Percentiles rank a stretch among this genome's conserved stretches.
phyloP scores from a whole-genome alignment of 1,284 basidiomycete species.

The Kwoniella shivajii region DNA sequence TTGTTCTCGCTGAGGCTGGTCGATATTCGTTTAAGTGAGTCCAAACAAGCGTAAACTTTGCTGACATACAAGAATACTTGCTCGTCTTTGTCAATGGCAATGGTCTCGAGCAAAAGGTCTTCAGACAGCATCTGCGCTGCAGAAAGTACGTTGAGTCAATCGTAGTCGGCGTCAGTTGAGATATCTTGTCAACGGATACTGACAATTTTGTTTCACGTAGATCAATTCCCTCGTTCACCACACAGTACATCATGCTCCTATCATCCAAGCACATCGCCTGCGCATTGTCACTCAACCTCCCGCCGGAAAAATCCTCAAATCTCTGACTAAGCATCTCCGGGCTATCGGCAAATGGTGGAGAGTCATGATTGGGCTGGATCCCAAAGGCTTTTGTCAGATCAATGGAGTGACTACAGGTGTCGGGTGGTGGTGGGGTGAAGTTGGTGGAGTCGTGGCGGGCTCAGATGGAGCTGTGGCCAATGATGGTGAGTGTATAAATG shows the following conservation, averaged over 20 bases:
- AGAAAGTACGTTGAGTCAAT: constrained; percentile 31
- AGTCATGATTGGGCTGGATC: constrained; percentile 49
- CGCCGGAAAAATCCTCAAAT: constrained; percentile 29
- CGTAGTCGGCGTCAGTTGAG: not conserved
- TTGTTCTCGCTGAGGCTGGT: constrained; percentile 49
- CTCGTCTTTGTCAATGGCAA: constrained; percentile 48
- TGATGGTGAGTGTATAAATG: constrained; percentile 41
- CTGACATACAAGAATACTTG: constrained; percentile 38
- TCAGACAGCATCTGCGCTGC: constrained; percentile 36
- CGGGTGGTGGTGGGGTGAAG: constrained; percentile 55
- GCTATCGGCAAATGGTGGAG: constrained; percentile 54
- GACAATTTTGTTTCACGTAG: constrained; percentile 31
- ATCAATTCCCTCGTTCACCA: constrained; percentile 42
- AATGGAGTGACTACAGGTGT: constrained; percentile 45
- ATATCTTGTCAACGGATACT: no score
- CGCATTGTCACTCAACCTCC: constrained; percentile 29
- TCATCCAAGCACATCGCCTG: constrained; percentile 46
- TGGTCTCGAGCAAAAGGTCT: constrained; percentile 49
- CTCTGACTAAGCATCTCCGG: constrained; percentile 49
- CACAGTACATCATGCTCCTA: constrained; percentile 45
- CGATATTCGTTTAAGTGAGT: constrained; percentile 54
- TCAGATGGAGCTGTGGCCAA: constrained; percentile 48
- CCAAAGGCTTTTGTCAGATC: constrained; percentile 50
- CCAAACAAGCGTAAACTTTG: not conserved
- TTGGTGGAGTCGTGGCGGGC: constrained; percentile 49